A percentile compares a stretch with the other conserved stretches of the same genome.
These are phyloP conservation scores for Sporopachydermia quercuum DNA, from an alignment of 805 yeast species.

Conservation along the genomic window DNA sequence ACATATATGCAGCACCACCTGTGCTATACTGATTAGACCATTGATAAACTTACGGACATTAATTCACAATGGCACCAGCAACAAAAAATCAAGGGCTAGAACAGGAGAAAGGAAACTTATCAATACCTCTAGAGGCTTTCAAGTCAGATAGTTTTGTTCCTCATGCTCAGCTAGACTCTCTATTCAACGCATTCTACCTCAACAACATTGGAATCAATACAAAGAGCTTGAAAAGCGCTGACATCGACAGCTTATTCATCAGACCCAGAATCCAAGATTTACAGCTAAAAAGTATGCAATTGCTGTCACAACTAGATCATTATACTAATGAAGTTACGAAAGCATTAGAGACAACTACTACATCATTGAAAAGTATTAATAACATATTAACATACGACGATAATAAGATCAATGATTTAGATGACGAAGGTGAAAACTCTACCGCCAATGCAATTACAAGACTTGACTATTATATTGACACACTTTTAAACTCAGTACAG, in stretches of 20 bases:
- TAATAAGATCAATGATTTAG: neutral
- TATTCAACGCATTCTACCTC: neutral
- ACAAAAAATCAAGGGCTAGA: too few species aligned
- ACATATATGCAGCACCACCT: too few species aligned
- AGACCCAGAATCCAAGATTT: neutral
- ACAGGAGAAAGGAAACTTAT: neutral
- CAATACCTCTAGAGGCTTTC: neutral
- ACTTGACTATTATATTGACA: neutral
- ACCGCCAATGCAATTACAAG: conserved; percentile 7
- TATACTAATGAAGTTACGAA: neutral
- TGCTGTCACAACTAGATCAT: neutral
- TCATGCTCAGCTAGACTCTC: neutral
- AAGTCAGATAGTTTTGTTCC: neutral
- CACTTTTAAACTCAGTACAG: neutral
- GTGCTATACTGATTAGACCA: too few species aligned
- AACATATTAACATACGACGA: neutral
- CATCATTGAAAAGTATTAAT: neutral
- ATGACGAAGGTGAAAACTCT: neutral
- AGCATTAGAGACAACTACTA: neutral
- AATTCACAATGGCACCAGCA: too few species aligned
- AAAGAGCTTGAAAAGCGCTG: neutral
- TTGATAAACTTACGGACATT: too few species aligned
- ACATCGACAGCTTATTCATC: neutral
- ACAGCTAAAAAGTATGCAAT: neutral
- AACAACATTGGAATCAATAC: neutral